These are phyloP conservation scores for Phaeosphaeria sp. DNA, from an alignment of 2,329 filamentous ascomycete species.

Conservation along the genomic window DNA sequence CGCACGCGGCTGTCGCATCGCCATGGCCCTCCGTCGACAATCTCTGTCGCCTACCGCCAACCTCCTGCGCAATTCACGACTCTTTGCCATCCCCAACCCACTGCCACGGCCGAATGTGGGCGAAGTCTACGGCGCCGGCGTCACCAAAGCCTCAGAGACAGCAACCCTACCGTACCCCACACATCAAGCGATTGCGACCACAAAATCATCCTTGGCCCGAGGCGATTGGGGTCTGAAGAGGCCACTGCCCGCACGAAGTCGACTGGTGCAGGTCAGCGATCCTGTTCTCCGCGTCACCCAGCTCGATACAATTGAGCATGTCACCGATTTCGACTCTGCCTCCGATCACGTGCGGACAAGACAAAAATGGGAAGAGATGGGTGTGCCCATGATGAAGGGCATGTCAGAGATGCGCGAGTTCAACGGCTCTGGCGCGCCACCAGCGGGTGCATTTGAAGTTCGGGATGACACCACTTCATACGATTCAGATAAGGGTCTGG, in stretches of 20 bases:
- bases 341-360: slow-evolving; percentile 81
- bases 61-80: slow-evolving; percentile 82
- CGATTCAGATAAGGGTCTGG: slow-evolving; percentile 29
- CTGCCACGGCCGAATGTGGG: slow-evolving; percentile 66
- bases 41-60: slow-evolving; percentile 65
- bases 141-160: slow-evolving; percentile 65
- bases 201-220: slow-evolving; percentile 71
- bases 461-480: slow-evolving; percentile 43
- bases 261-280: slow-evolving; percentile 70
- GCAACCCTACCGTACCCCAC: slow-evolving; percentile 82
- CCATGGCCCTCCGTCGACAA: slow-evolving; percentile 45
- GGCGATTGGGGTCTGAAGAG: slow-evolving; percentile 96
- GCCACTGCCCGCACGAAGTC: slow-evolving; percentile 74
- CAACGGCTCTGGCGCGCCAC: slow-evolving; percentile 16
- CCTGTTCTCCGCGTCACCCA: slow-evolving; percentile 78
- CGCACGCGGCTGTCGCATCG: slow-evolving; percentile 44
- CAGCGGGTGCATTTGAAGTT: slow-evolving; percentile 39
- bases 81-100: slow-evolving; percentile 85
- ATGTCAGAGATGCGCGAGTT: slow-evolving; percentile 24
- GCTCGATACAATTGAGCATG: slow-evolving; percentile 83
- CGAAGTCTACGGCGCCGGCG: slow-evolving; percentile 54
- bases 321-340: slow-evolving; percentile 87
- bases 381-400: slow-evolving; percentile 67
- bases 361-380: slow-evolving; percentile 85
- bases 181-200: slow-evolving; percentile 81